Evolutionary conservation across 495 filamentous ascomycete species (phyloP).

Genomic region (Extremus antarcticus): DNA sequence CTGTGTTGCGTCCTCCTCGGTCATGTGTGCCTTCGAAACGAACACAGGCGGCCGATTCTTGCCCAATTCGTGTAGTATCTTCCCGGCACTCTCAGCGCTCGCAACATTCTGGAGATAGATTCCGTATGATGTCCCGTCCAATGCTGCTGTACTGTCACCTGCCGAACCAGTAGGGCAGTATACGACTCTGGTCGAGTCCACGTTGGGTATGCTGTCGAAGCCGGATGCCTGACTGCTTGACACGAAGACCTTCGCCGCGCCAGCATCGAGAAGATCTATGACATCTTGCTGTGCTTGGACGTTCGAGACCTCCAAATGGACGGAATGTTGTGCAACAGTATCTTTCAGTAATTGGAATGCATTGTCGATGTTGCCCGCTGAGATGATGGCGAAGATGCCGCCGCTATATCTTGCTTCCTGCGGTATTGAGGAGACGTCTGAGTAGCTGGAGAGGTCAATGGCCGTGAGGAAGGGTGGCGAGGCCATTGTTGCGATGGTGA

Average conservation of each 20-base stretch:
- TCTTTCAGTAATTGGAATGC: constrained; percentile 57
- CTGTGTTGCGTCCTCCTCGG: constrained; percentile 36
- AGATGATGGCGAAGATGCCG: constrained; percentile 49
- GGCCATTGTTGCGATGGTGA: not conserved
- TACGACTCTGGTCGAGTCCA: constrained; percentile 48
- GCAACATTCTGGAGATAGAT: constrained; percentile 38
- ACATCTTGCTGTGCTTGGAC: constrained; percentile 60
- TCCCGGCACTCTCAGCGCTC: constrained; percentile 32
- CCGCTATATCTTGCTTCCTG: constrained; percentile 69
- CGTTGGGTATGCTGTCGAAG: constrained; percentile 43
- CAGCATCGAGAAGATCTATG: constrained; percentile 69
- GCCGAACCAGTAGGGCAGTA: constrained; percentile 31
- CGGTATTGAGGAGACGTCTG: constrained; percentile 42
- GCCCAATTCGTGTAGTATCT: constrained; percentile 36
- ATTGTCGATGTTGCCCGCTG: constrained; percentile 35
- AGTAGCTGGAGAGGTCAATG: constrained; percentile 44
- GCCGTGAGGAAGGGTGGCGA: constrained; percentile 35
- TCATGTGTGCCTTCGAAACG: constrained; percentile 38
- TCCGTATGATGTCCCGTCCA: constrained; percentile 40
- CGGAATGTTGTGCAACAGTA: constrained; percentile 53
- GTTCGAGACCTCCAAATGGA: constrained; percentile 65
- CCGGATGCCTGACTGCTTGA: constrained; percentile 45
- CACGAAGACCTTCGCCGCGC: constrained; percentile 80
- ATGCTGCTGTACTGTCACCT: constrained; percentile 41
- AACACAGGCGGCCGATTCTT: constrained; percentile 35